A percentile compares a stretch with the other conserved stretches of the same genome.
phyloP scores from a whole-genome alignment of 2,329 filamentous ascomycete genomes.

The Plectosphaerella sp. region DNA sequence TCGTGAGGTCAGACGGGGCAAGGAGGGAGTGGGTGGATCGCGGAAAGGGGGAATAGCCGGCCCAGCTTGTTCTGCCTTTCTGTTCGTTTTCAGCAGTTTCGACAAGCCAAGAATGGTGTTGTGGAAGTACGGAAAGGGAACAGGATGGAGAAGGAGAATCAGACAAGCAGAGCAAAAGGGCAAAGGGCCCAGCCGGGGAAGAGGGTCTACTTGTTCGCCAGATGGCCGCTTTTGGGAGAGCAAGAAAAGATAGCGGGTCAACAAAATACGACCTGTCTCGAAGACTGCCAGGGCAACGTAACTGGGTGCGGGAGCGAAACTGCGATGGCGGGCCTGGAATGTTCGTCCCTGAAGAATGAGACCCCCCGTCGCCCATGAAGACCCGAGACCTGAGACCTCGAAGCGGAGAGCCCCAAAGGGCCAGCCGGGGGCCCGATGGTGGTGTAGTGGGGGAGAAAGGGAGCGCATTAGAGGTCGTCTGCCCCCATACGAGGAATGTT shows the following conservation, averaged over 20 bases:
- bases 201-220: background rate
- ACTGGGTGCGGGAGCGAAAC: background rate
- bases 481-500: background rate
- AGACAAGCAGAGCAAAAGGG: background rate
- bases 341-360: background rate
- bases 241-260: background rate
- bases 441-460: background rate
- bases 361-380: background rate
- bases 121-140: background rate
- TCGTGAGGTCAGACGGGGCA: constrained; percentile 1
- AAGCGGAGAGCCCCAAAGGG: background rate
- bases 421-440: background rate
- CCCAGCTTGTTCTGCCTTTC: background rate
- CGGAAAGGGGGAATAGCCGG: constrained; percentile 1
- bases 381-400: background rate
- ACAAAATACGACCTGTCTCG: background rate
- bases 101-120: background rate
- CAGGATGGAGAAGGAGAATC: background rate
- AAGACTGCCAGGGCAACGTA: background rate
- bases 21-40: background rate
- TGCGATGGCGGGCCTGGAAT: background rate
- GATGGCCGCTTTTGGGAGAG: background rate
- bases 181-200: background rate
- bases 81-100: background rate
- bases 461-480: background rate